A percentile compares a stretch with the other conserved stretches of the same genome.
Conservation (phyloP, 805 yeast genomes). For the Hanseniaspora osmophila region DNA sequence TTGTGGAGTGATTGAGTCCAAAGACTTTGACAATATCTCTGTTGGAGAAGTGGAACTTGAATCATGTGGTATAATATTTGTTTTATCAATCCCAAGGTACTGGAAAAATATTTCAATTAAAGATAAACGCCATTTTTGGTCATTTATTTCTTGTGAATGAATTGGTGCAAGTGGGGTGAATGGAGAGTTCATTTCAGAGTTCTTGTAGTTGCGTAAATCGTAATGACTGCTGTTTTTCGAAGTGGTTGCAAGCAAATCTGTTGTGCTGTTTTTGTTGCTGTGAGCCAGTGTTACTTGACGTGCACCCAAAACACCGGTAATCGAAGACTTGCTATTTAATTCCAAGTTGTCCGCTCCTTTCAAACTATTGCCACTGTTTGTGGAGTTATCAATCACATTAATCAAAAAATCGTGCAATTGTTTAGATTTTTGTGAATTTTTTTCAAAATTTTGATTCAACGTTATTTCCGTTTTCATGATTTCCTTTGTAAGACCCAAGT, state of each 20-base stretch:
- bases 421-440: background rate
- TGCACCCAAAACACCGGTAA: background rate
- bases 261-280: background rate
- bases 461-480: constrained; percentile 61
- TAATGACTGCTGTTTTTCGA: background rate
- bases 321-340: background rate
- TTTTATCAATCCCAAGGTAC: constrained; percentile 46
- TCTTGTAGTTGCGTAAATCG: constrained; percentile 1
- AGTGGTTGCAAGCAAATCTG: background rate
- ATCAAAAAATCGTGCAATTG: constrained; percentile 1
- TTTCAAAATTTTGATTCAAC: constrained; percentile 36
- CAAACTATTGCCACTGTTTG: background rate
- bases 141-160: constrained; percentile 60
- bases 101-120: constrained; percentile 58
- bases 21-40: background rate
- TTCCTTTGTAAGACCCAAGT: constrained; percentile 72
- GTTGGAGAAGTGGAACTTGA: background rate
- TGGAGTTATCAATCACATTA: background rate
- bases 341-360: background rate
- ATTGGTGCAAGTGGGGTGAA: constrained; percentile 29
- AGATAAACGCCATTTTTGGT: constrained; percentile 45
- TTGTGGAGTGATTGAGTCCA: background rate
- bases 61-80: constrained; percentile 13
- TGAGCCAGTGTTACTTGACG: background rate
- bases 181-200: background rate